Base-by-base conservation (phyloP, 306 rosid species). In the Chamaecrista fasciculata region DNA sequence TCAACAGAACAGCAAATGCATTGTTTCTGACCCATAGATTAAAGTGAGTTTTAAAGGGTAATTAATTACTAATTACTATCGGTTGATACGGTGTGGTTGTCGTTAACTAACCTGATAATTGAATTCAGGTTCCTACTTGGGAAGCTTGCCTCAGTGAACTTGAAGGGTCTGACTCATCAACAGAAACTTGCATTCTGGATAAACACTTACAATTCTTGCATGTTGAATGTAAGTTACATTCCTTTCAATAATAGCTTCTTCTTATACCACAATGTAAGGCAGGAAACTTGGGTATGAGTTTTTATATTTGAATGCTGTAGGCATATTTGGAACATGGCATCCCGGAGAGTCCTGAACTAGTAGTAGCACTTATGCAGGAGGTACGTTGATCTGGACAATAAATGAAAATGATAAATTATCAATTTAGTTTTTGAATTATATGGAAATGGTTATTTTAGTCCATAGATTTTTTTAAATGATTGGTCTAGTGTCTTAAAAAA, bases 161-260 rank as follows among this genome's bases (percentile, higher is more conserved):
- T 94, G 70, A 89, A 87, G 81, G 89, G 88, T 53, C 99, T 90
- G 64, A 82, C 82, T 51, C 96, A 94, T 78, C 97, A 94, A 67
- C 89, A 94, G 79, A 94, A 88, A 83, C 96, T 94, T 72, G 97
- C 99, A 62, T 94, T 94, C 80, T 94, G 99, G 99, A 90, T 94
- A 50, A 94, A 94, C 81, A 88, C 71, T 71, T 88, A 90, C 12
- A 94, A 94, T 78, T 84, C 99, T 68, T 94, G 97, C 86, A 88
- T 85, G 81, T 75, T 94, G 84, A 88, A 86, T 76, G 99, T 94
- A 82, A 79, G 85, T 57, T 20, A 69, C 71, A 24, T 56, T 73
- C 69, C 70, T 76, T 14, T 52, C 29, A 42, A 37, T 67, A 23
- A 21, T 70, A 20, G 36, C 61, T 70, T 19, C 15, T 40, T 16